These are phyloP conservation scores for Pseudogymnoascus sp. DNA, from an alignment of 2,329 filamentous ascomycete species.

Conservation along the genomic window DNA sequence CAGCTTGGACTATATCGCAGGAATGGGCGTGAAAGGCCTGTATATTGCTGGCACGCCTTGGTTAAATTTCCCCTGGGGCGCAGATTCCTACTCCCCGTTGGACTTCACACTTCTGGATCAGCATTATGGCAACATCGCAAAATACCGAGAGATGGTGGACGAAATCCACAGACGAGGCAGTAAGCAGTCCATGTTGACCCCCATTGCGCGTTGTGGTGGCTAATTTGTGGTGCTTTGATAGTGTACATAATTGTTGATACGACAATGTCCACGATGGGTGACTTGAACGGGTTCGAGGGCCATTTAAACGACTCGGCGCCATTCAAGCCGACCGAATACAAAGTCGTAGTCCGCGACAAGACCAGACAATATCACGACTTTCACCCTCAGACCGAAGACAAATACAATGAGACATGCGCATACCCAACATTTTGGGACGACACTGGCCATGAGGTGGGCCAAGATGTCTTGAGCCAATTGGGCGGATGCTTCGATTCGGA, in stretches of 20 bases:
- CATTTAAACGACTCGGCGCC: slow-evolving; percentile 48
- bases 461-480: slow-evolving; percentile 34
- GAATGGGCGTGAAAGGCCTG: slow-evolving; percentile 54
- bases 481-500: slow-evolving; percentile 38
- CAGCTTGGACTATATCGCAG: slow-evolving; percentile 54
- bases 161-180: slow-evolving; percentile 49
- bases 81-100: slow-evolving; percentile 48
- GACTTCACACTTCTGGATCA: slow-evolving; percentile 55
- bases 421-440: slow-evolving; percentile 56
- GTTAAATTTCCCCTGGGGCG: slow-evolving; percentile 55
- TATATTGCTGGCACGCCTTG: slow-evolving; percentile 55
- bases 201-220: not conserved
- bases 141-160: slow-evolving; percentile 47
- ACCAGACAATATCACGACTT: slow-evolving; percentile 49
- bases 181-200: not conserved
- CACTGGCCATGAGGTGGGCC: slow-evolving; percentile 44
- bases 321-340: slow-evolving; percentile 46
- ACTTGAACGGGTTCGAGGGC: slow-evolving; percentile 54
- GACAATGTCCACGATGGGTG: slow-evolving; percentile 55
- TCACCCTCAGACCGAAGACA: slow-evolving; percentile 32
- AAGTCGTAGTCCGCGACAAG: slow-evolving; percentile 35
- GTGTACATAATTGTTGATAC: slow-evolving; percentile 59
- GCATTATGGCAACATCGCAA: slow-evolving; percentile 49
- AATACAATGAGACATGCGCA: slow-evolving; percentile 44
- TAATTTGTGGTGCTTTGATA: not conserved